Percentiles rank a stretch among this genome's conserved stretches.
Evolutionary conservation across 768 basidiomycete species (phyloP).

Genomic region (Rubroboletus pulcherrimus): DNA sequence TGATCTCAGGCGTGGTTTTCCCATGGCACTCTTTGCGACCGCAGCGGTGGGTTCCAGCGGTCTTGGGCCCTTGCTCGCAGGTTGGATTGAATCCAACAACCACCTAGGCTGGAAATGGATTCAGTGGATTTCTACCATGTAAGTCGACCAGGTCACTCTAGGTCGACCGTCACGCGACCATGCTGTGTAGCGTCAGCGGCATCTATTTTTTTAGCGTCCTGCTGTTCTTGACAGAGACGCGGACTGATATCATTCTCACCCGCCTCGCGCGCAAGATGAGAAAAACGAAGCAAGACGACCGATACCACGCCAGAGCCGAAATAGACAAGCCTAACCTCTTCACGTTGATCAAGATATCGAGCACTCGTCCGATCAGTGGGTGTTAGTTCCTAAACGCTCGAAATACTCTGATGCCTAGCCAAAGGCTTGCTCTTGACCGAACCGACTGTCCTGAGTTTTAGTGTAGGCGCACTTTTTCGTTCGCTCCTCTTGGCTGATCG

Average conservation of each 20-base stretch:
- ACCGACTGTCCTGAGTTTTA: constrained; percentile 70
- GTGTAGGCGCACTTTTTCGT: constrained; percentile 40
- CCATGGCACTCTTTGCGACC: constrained; percentile 72
- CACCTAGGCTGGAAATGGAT: constrained; percentile 77
- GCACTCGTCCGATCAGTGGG: constrained; percentile 69
- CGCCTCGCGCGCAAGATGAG: constrained; percentile 59
- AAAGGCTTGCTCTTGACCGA: constrained; percentile 40
- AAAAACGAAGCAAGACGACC: constrained; percentile 58
- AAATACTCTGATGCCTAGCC: background rate
- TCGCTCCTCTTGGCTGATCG: constrained; percentile 2
- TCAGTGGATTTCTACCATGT: constrained; percentile 76
- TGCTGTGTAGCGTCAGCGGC: constrained; percentile 44
- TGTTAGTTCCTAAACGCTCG: constrained; percentile 12
- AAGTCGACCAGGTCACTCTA: constrained; percentile 2
- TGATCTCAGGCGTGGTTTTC: constrained; percentile 60
- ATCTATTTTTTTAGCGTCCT: constrained; percentile 47
- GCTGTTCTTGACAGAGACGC: constrained; percentile 67
- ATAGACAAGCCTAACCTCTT: constrained; percentile 53
- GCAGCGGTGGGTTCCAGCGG: constrained; percentile 59
- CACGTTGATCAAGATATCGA: constrained; percentile 65
- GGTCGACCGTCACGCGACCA: background rate
- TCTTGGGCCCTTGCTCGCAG: constrained; percentile 58
- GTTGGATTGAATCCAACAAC: constrained; percentile 61
- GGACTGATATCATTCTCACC: constrained; percentile 65
- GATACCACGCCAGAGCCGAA: constrained; percentile 62